Percentiles rank a stretch among this genome's conserved stretches.
These are phyloP conservation scores for Limonium bicolor DNA, from an alignment of 148 eudicot genomes.

Conservation along the genomic window DNA sequence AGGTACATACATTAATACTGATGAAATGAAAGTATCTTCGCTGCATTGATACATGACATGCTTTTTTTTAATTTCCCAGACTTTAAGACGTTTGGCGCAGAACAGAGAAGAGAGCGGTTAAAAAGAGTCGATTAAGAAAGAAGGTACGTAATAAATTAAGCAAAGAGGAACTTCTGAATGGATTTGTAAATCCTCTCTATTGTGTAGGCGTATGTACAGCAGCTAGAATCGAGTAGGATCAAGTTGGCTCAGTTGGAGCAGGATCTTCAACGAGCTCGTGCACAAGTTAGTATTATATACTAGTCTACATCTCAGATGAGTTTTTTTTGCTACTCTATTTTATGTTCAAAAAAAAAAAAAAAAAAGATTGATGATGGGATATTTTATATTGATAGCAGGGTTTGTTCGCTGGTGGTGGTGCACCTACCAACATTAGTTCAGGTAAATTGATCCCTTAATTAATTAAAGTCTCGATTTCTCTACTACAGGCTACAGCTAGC, in stretches of 20 bases:
- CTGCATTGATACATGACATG: no score
- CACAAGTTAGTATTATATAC: no score
- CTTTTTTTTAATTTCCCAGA: no score
- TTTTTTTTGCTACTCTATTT: no score
- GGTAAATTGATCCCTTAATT: conserved; percentile 21
- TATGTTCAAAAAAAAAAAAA: no score
- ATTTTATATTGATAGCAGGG: conserved; percentile 26
- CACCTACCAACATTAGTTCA: conserved; percentile 49
- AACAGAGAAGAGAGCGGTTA: conserved; percentile 99
- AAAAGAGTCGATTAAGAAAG: conserved; percentile 56
- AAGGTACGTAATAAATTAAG: background rate
- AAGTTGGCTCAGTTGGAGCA: conserved; percentile 78
- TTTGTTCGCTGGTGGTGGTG: conserved; percentile 46
- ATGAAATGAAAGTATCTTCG: no score
- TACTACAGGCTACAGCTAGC: background rate
- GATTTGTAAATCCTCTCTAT: no score
- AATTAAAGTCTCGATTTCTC: background rate
- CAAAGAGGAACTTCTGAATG: background rate
- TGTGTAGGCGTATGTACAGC: conserved; percentile 79
- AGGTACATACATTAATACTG: no score
- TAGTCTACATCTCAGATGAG: no score
- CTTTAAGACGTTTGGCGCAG: conserved; percentile 87
- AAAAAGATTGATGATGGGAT: no score
- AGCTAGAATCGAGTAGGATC: conserved; percentile 80
- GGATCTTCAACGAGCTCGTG: conserved; percentile 71